phyloP scores from a whole-genome alignment of 129 eudicot species.

The Rutidosis leptorrhynchoides region DNA sequence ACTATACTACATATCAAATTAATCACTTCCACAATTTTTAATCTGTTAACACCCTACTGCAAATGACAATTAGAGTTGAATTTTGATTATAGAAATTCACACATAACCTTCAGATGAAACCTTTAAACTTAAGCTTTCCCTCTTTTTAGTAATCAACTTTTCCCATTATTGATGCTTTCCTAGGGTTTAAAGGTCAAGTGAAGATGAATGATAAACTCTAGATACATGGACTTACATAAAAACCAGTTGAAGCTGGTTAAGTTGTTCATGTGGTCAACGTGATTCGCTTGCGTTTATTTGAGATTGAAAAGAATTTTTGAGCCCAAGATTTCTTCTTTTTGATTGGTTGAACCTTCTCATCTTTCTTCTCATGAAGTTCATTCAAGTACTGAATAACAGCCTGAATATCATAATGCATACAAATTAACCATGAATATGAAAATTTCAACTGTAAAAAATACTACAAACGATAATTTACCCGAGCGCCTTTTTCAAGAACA shows the following conservation, averaged over 20 bases:
- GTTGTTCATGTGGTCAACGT: conserved; percentile 44
- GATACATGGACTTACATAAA: conserved; percentile 28
- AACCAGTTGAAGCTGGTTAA: conserved; percentile 26
- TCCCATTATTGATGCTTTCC: too few species aligned
- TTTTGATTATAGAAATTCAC: not conserved
- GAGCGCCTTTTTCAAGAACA: conserved; percentile 64
- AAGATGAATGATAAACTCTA: conserved; percentile 5
- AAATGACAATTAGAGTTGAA: not conserved
- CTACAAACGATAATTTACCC: conserved; percentile 36
- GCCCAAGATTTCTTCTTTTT: conserved; percentile 93
- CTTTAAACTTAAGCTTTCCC: not conserved
- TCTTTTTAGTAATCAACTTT: too few species aligned
- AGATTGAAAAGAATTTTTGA: conserved; percentile 55
- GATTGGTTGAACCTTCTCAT: conserved; percentile 63
- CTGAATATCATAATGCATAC: conserved; percentile 37
- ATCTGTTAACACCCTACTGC: not conserved
- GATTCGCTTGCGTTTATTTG: conserved; percentile 73
- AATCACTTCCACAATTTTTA: not conserved
- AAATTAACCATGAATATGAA: conserved; percentile 15
- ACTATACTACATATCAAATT: not conserved
- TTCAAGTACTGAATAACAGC: conserved; percentile 80
- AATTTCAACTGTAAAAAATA: not conserved
- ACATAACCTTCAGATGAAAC: not conserved
- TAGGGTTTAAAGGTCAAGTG: too few species aligned
- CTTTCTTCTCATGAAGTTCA: conserved; percentile 61